A percentile compares a stretch with the other conserved stretches of the same genome.
These are phyloP conservation scores for Lepiota brunneoincarnata DNA, from an alignment of 768 basidiomycete species.

Conservation along the genomic window DNA sequence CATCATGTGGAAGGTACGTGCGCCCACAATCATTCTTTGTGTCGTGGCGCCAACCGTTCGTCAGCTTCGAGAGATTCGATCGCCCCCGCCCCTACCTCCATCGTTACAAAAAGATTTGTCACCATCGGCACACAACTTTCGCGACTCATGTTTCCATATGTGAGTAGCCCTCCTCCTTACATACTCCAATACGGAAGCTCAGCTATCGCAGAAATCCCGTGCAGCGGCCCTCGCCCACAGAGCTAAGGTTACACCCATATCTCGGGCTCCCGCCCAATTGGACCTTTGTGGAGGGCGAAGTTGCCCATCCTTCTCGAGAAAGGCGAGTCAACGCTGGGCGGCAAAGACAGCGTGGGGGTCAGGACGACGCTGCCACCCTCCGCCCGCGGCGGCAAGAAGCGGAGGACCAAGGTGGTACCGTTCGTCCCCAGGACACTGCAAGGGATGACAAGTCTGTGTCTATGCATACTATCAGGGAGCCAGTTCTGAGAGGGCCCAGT, in stretches of 20 bases:
- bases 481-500: constrained; percentile 14
- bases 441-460: background rate
- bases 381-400: background rate
- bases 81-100: constrained; percentile 74
- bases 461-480: background rate
- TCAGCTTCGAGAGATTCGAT: constrained; percentile 65
- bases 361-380: constrained; percentile 5
- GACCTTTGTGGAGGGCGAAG: constrained; percentile 28
- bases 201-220: constrained; percentile 54
- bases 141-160: constrained; percentile 75
- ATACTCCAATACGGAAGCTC: background rate
- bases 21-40: background rate
- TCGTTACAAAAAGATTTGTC: constrained; percentile 52
- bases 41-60: background rate
- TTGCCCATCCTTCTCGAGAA: constrained; percentile 13
- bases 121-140: constrained; percentile 65
- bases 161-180: constrained; percentile 27
- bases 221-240: constrained; percentile 63
- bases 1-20: constrained; percentile 77
- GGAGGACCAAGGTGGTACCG: background rate
- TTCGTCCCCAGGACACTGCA: constrained; percentile 11
- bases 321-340: background rate
- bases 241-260: constrained; percentile 66
- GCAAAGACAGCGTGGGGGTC: constrained; percentile 1
- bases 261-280: constrained; percentile 54